A percentile compares a stretch with the other conserved stretches of the same genome.
phyloP scores from a whole-genome alignment of 495 filamentous ascomycete genomes.

The Hypoxylon rickii region DNA sequence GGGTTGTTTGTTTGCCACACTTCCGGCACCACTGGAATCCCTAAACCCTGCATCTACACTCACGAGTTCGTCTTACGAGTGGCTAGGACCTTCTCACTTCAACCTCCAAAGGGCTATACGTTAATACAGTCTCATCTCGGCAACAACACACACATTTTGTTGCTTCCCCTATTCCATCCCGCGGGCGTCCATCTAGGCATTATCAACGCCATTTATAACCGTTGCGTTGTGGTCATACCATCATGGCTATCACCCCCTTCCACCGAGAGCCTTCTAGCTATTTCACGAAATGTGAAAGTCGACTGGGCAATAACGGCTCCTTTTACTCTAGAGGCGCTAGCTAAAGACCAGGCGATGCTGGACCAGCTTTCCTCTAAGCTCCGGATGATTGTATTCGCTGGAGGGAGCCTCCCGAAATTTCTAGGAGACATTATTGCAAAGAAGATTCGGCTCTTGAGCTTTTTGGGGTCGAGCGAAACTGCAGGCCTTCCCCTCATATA shows the following conservation, averaged over 20 bases:
- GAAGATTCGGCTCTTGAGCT: not conserved
- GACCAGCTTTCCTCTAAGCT: not conserved
- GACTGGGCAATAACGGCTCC: not conserved
- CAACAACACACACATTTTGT: not conserved
- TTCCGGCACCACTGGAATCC: not conserved
- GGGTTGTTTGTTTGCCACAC: not conserved
- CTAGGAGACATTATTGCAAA: not conserved
- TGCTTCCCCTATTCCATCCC: not conserved
- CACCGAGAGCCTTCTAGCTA: not conserved
- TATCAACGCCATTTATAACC: not conserved
- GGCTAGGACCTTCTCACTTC: not conserved
- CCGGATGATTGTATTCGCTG: not conserved
- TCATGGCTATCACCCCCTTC: not conserved
- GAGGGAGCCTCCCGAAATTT: not conserved
- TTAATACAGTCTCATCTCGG: not conserved
- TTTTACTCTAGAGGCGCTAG: not conserved
- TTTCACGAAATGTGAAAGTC: slow-evolving; percentile 27
- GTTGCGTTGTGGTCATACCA: not conserved
- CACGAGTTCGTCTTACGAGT: not conserved
- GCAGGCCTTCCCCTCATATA: not conserved
- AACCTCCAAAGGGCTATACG: not conserved
- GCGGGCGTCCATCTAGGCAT: not conserved
- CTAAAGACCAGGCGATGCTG: not conserved
- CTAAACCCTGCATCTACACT: not conserved
- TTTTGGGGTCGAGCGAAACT: not conserved